Evolutionary conservation across 108 stramenopile genomes (phyloP), one percentile per base, ranked within the genome.

Genomic region (Schizochytrium sp.): DNA sequence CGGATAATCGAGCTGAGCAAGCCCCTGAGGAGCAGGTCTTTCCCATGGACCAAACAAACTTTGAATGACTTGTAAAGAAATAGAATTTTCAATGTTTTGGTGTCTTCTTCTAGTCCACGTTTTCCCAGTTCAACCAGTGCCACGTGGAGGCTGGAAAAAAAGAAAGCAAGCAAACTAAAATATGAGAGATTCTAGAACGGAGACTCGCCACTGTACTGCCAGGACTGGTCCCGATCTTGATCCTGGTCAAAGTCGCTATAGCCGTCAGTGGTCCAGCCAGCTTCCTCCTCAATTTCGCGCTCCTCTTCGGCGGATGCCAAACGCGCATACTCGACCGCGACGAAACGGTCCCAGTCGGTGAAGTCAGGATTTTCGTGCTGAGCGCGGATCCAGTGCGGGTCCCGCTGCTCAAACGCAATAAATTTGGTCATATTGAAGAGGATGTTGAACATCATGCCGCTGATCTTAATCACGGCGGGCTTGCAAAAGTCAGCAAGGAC

Each of bases 371-470:
- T n/a, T 21, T 89, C 88, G 48, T 88, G 90, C 90, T 92, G 91
- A 90, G 93, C 93, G 21, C 92, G 89, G 44, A 93, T 93, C 88
- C 88, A 88, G 91, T 98, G 98, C 10, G 99, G 98, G 93, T 99
- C 99, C 2, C 98, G 91, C 88, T 96, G 96, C 92, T 99, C 99
- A 91, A 98, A 99, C 89, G 93, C 91, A 23, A 98, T 92, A 83
- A 98, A 98, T 90, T 99, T 98, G 95, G 97, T 97, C 76, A 99
- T 91, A 92, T 98, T 98, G 94, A 99, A 99, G 45, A 99, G 91
- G 8, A 96, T 97, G 92, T 98, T 97, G 91, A 98, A 99, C 29
- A 99, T 91, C 18, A 97, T 97, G 44, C 99, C 99, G 4, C 95
- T 96, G 34, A 98, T 96, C 87, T 96, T 93, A 5, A 94, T 88